Evolutionary conservation across 768 basidiomycete species (phyloP).

Genomic region (Lactarius trivialis): DNA sequence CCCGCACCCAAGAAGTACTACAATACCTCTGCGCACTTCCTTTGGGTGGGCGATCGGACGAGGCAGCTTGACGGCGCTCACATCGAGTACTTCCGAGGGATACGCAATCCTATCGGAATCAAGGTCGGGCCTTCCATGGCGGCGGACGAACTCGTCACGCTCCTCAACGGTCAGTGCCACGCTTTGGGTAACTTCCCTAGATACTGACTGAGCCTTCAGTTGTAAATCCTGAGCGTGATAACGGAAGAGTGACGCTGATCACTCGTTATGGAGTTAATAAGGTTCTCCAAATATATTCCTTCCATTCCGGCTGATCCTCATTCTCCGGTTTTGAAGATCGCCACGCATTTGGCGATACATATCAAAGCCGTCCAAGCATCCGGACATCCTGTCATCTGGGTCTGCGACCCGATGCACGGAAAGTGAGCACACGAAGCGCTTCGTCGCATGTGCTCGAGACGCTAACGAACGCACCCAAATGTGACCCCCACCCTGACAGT

Average conservation of each 20-base stretch:
- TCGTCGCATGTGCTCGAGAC: neutral
- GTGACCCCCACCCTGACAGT: constrained; percentile 36
- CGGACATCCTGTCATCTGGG: constrained; percentile 86
- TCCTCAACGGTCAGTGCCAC: constrained; percentile 60
- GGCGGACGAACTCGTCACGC: constrained; percentile 61
- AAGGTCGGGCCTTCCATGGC: constrained; percentile 92
- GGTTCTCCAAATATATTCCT: constrained; percentile 34
- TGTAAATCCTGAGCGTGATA: constrained; percentile 79
- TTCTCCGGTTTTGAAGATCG: constrained; percentile 44
- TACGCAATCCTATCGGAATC: constrained; percentile 90
- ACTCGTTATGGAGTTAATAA: constrained; percentile 89
- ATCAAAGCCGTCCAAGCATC: constrained; percentile 75
- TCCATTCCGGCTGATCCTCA: neutral
- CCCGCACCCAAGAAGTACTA: constrained; percentile 48
- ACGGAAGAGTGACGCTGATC: constrained; percentile 82
- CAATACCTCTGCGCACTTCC: constrained; percentile 89
- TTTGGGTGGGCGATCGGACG: constrained; percentile 98
- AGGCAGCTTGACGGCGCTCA: constrained; percentile 89
- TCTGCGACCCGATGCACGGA: constrained; percentile 98
- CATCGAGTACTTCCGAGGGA: constrained; percentile 95
- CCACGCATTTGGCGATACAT: constrained; percentile 66
- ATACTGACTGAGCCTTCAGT: constrained; percentile 39
- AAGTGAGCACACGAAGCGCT: constrained; percentile 51
- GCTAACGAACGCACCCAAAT: neutral
- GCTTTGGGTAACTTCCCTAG: neutral